A percentile compares a stretch with the other conserved stretches of the same genome.
Conservation (phyloP, 2,329 filamentous ascomycete species). For the Rhexocercosporidium sp. region DNA sequence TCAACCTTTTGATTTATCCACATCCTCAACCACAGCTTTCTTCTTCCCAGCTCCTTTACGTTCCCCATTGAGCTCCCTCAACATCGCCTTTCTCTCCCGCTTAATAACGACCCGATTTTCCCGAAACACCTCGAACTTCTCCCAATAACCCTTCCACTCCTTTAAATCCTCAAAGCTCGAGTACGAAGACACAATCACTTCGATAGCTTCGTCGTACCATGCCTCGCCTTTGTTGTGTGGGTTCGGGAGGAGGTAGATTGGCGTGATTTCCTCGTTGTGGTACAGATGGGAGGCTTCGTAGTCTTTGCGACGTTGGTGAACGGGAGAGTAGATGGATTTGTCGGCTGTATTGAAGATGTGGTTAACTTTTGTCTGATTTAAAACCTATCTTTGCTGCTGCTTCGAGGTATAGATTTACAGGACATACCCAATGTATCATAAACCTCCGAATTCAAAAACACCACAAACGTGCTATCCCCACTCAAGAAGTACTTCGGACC, state of each 20-base stretch:
- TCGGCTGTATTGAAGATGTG: not conserved
- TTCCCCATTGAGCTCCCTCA: not conserved
- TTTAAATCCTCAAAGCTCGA: not conserved
- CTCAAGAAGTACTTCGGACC: not conserved
- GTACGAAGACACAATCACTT: not conserved
- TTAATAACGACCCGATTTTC: not conserved
- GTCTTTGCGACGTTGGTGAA: not conserved
- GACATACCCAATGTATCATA: not conserved
- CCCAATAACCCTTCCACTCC: not conserved
- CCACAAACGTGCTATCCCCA: not conserved
- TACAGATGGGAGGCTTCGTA: not conserved
- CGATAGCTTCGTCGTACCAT: not conserved
- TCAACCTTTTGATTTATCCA: too few relatives aligned
- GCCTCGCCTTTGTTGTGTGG: not conserved
- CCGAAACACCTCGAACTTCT: not conserved
- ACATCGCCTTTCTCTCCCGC: not conserved
- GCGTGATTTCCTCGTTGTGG: not conserved
- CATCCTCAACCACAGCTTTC: too few relatives aligned
- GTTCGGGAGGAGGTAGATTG: not conserved
- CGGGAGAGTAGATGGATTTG: not conserved
- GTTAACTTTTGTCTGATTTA: not conserved
- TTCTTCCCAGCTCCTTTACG: not conserved
- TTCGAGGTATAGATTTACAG: not conserved
- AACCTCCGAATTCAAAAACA: not conserved
- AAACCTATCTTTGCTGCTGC: not conserved